A percentile compares a stretch with the other conserved stretches of the same genome.
Evolutionary conservation across 2,329 filamentous ascomycete species (phyloP).

Genomic region (Pseudogymnoascus sp.): DNA sequence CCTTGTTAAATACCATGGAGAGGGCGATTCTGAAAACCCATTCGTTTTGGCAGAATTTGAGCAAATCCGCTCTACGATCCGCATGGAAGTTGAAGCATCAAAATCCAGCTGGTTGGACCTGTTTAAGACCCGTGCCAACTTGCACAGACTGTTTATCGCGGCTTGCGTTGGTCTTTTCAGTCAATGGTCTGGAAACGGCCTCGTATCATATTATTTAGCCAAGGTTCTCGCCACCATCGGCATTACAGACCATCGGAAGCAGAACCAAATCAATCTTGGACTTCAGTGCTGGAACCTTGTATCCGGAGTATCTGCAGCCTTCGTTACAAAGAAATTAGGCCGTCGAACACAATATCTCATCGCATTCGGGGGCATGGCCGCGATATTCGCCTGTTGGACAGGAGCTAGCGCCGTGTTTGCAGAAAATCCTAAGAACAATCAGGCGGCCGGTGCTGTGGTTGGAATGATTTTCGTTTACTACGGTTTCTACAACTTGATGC

Average conservation of each 20-base stretch:
- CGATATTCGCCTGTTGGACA: constrained; percentile 6
- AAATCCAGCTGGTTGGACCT: constrained; percentile 33
- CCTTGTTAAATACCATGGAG: constrained; percentile 36
- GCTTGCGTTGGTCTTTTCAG: constrained; percentile 44
- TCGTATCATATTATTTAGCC: constrained; percentile 32
- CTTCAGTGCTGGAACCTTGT: constrained; percentile 12
- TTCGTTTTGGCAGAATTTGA: constrained; percentile 36
- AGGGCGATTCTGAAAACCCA: constrained; percentile 33
- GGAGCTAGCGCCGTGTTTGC: neutral
- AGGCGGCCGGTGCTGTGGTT: constrained; percentile 20
- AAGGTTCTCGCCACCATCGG: constrained; percentile 27
- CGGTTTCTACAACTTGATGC: constrained; percentile 22
- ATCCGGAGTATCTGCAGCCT: constrained; percentile 13
- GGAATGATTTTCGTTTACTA: constrained; percentile 41
- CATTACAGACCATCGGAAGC: constrained; percentile 26
- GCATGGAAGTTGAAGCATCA: constrained; percentile 28
- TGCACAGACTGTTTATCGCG: constrained; percentile 43
- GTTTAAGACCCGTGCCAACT: constrained; percentile 38
- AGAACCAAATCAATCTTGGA: constrained; percentile 16
- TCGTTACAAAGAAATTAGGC: constrained; percentile 16
- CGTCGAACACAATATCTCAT: constrained; percentile 7
- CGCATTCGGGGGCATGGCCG: constrained; percentile 4
- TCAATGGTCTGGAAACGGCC: constrained; percentile 40
- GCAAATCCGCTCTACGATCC: constrained; percentile 29
- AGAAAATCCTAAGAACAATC: neutral